Evolutionary conservation across 2,329 filamentous ascomycete genomes (phyloP).

Genomic region (Triangularia verruculosa): DNA sequence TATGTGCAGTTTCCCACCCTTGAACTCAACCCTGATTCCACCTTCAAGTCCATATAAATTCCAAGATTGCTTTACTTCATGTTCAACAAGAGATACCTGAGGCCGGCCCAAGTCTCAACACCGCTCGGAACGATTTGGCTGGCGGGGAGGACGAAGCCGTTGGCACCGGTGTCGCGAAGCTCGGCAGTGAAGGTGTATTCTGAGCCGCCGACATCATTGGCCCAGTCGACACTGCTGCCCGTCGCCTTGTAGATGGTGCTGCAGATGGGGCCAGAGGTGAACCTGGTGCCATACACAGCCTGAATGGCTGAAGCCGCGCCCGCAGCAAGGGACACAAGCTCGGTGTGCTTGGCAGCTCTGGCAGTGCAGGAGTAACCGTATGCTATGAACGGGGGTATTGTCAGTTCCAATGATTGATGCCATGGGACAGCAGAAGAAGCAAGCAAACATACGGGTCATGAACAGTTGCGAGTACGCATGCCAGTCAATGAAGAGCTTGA

Average conservation of each 20-base stretch:
- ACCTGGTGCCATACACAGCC: constrained; percentile 39
- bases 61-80: constrained; percentile 33
- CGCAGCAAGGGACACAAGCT: constrained; percentile 48
- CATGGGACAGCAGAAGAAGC: constrained; percentile 23
- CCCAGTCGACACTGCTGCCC: constrained; percentile 46
- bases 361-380: constrained; percentile 59
- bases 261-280: constrained; percentile 53
- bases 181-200: constrained; percentile 26
- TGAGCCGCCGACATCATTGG: constrained; percentile 19
- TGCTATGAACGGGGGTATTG: constrained; percentile 33
- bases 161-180: constrained; percentile 33
- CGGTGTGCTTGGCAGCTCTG: constrained; percentile 43
- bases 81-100: constrained; percentile 56
- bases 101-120: constrained; percentile 44
- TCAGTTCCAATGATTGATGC: constrained; percentile 16
- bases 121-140: constrained; percentile 43
- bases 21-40: background rate
- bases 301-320: constrained; percentile 51
- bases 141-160: constrained; percentile 44
- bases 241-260: constrained; percentile 58
- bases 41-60: background rate
- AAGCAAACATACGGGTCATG: constrained; percentile 60
- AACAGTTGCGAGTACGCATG: constrained; percentile 63
- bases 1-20: background rate
- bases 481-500: constrained; percentile 63